Evolutionary conservation across 1,284 basidiomycete genomes (phyloP).

Genomic region (Naganishia sp.): DNA sequence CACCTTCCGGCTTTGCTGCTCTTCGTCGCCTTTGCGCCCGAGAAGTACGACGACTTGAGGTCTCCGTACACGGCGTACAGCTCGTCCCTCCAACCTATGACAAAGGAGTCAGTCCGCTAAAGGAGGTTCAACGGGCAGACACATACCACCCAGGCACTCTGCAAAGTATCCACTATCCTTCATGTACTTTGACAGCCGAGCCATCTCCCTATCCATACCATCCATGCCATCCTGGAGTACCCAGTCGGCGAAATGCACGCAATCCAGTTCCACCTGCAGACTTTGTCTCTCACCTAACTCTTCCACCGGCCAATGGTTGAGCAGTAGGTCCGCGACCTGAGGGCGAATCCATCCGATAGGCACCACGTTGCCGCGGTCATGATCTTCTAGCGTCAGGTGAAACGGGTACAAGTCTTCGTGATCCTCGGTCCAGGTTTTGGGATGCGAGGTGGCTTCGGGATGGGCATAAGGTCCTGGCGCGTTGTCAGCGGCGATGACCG

Average conservation of each 20-base stretch:
- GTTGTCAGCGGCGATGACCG: conserved; percentile 39
- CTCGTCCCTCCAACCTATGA: conserved; percentile 74
- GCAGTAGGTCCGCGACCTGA: conserved; percentile 8
- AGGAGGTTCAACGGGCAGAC: neutral
- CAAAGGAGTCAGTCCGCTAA: neutral
- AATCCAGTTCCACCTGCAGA: conserved; percentile 11
- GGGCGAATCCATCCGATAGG: conserved; percentile 33
- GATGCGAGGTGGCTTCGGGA: conserved; percentile 20
- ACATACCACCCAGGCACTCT: conserved; percentile 52
- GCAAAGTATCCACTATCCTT: conserved; percentile 48
- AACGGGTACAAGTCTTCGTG: conserved; percentile 25
- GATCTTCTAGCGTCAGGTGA: conserved; percentile 18
- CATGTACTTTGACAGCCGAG: conserved; percentile 48
- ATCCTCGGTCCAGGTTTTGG: conserved; percentile 18
- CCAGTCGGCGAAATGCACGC: conserved; percentile 25
- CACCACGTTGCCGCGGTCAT: conserved; percentile 1
- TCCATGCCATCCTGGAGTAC: conserved; percentile 30
- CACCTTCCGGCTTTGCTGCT: conserved; percentile 16
- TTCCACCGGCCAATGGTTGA: conserved; percentile 23
- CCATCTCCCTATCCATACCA: conserved; percentile 47
- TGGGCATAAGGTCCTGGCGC: conserved; percentile 13
- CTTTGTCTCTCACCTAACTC: conserved; percentile 11
- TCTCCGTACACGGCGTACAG: conserved; percentile 77
- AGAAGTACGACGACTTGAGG: conserved; percentile 59
- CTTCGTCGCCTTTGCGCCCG: conserved; percentile 34